phyloP scores from a whole-genome alignment of 305 asterid species.

The Fraxinus angustifolia region DNA sequence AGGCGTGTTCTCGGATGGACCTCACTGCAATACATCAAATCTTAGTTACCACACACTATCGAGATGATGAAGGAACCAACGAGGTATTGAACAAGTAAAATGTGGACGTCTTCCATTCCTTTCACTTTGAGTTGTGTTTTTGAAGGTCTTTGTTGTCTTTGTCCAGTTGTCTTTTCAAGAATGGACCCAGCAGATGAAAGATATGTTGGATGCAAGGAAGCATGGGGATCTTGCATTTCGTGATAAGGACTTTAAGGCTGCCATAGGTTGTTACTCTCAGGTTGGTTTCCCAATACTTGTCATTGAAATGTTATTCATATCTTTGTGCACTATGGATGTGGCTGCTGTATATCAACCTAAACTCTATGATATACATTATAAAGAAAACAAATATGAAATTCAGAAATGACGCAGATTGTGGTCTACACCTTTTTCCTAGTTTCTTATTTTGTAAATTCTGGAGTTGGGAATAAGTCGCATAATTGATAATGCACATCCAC shows the following conservation, averaged over 20 bases:
- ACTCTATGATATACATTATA: background rate
- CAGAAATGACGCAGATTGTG: background rate
- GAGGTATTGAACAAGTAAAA: slow-evolving; percentile 33
- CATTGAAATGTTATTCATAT: background rate
- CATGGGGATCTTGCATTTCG: slow-evolving; percentile 62
- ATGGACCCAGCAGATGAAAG: slow-evolving; percentile 71
- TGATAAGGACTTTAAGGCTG: slow-evolving; percentile 51
- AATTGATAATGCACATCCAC: background rate
- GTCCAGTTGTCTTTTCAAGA: slow-evolving; percentile 61
- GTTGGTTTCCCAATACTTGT: slow-evolving; percentile 17
- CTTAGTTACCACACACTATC: slow-evolving; percentile 43
- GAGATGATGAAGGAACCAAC: slow-evolving; percentile 62
- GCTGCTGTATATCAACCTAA: background rate
- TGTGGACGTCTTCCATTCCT: background rate
- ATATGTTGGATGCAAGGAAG: slow-evolving; percentile 58
- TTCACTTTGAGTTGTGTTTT: background rate
- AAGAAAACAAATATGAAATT: background rate
- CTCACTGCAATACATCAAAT: slow-evolving; percentile 68
- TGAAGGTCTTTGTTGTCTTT: background rate
- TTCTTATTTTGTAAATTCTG: background rate
- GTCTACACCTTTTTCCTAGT: background rate
- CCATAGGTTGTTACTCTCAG: slow-evolving; percentile 55
- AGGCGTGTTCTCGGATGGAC: slow-evolving; percentile 61
- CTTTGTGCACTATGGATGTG: background rate
- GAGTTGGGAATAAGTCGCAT: background rate